Evolutionary conservation across 2,329 filamentous ascomycete genomes (phyloP), one percentile per base, ranked within the genome.

Genomic region (Exserohilum turcica): DNA sequence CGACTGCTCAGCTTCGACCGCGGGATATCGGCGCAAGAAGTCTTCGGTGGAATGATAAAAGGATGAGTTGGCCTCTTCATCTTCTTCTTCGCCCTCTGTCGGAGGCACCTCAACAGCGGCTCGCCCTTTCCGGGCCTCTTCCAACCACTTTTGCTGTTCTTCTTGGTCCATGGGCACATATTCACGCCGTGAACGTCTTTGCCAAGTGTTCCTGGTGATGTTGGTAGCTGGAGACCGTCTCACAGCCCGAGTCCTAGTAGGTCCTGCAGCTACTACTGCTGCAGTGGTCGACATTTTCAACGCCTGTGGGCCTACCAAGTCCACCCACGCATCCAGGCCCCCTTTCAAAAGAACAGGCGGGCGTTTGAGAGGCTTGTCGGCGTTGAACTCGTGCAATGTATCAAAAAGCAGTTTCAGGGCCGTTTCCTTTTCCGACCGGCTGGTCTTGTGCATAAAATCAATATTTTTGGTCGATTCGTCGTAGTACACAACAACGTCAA

Each of bases 401-500:
- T 91, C 87, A 66, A 89, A 86, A 10, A 99, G 79, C 13, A 86
- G 86, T 59, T 86, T 80, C 16, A 97, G 74, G n/a, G 86, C 84
- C 18, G 56, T 51, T 51, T 79, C 76, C 6, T 65, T 64, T 31
- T 77, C 73, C 15, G 65, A 74, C 2, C 62, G 66, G 6, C 80
- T 78, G 19, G 78, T 76, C 44, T 75, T 79, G 15, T 76, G 78
- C 32, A 83, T 76, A 64, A 82, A 95, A 64, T 59, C 78, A 61
- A 74, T 82, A 52, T 67, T 90, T 80, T 71, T 82, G 57, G 84
- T 86, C 12, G 72, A 75, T 60, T 93, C 84, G 72, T 99, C 92
- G 71, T 97, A 96, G 66, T 95, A 94, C 0, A 99, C 90, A 9
- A 99, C 84, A 36, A 97, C 76, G 61, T 97, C 92, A 64, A 89